A percentile compares a stretch with the other conserved stretches of the same genome.
Evolutionary conservation across 352 stramenopile genomes (phyloP).

Genomic region (Phytophthora pistaciae): DNA sequence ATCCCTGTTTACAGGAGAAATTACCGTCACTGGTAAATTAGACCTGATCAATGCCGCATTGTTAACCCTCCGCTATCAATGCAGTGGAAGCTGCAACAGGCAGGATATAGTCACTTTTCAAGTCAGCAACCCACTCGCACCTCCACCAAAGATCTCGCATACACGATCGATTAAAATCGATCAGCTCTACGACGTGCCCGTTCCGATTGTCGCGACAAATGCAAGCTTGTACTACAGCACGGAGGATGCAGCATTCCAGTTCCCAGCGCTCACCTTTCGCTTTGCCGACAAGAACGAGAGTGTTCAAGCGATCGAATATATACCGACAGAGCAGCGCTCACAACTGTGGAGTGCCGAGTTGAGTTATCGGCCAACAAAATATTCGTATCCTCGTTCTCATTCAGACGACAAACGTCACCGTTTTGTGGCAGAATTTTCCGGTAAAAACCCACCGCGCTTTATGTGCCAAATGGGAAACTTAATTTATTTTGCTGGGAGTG

Average conservation of each 20-base stretch:
- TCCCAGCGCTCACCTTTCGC: constrained; percentile 44
- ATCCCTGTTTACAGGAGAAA: not conserved
- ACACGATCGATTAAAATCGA: constrained; percentile 31
- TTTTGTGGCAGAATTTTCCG: not conserved
- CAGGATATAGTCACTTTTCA: constrained; percentile 30
- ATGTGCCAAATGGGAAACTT: not conserved
- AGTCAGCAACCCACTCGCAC: constrained; percentile 17
- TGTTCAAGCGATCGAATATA: not conserved
- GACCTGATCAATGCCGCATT: constrained; percentile 32
- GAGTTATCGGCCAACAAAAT: not conserved
- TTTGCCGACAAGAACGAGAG: constrained; percentile 8
- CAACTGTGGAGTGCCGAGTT: not conserved
- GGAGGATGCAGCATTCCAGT: constrained; percentile 58
- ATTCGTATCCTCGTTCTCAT: not conserved
- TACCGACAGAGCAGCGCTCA: not conserved
- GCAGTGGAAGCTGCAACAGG: constrained; percentile 15
- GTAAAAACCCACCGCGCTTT: not conserved
- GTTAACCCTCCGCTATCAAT: constrained; percentile 23
- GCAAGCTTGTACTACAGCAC: constrained; percentile 39
- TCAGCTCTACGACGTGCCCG: constrained; percentile 30
- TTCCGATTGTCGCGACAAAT: constrained; percentile 40
- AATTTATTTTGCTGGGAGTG: not conserved
- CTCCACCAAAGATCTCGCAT: constrained; percentile 19
- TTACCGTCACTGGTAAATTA: not conserved
- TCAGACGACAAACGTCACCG: not conserved